Base-by-base conservation (phyloP, 1,139 yeast genomes). In the Lodderomyces parapsilosis region DNA sequence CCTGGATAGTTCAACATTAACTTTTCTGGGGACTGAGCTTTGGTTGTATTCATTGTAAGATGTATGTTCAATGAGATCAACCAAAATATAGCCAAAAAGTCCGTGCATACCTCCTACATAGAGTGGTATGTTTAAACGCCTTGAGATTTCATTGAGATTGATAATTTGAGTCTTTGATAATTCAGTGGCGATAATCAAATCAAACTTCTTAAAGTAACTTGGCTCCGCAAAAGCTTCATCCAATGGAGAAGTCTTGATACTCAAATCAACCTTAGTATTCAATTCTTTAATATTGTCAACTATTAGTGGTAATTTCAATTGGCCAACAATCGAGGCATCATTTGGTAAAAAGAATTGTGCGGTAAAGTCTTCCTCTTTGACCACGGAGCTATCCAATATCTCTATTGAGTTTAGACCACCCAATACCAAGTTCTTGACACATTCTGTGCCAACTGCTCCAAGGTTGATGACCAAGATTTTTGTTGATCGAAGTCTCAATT, bases 391-490 rank as follows among this genome's bases (percentile, higher is more conserved):
- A 63, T 93, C 98, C 47, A 85, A 62, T 1, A 93, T 69, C 20
- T 86, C 85, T 30, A 93, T 65, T 1, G 85, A 69, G 10, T 96
- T 96, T 44, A 93, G 71, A 2, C 99, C 99, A 27, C 96, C 96
- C 35, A 93, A 73, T 11, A 88, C 93, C 42, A 93, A 65, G 62
- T 91, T 91, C 63, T 93, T 93, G 34, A 85, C 83, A 11, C 84
- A 74, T 60, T 90, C 97, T 22, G 84, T 80, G 3, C 94, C 93
- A 9, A 86, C 71, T 0, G 87, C 87, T 8, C 89, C 84, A 25
- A 86, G 55, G 49, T 84, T 83, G 27, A 89, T 68, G 32, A 90
- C 59, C 42, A 93, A 68, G 7, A 91, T 73, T 43, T 77, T 78
- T 13, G 97, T 85, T 22, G 83, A 78, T 38, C 95, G 74, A 68